Base-by-base conservation (phyloP, 306 rosid genomes). In the Castanospermum australe region DNA sequence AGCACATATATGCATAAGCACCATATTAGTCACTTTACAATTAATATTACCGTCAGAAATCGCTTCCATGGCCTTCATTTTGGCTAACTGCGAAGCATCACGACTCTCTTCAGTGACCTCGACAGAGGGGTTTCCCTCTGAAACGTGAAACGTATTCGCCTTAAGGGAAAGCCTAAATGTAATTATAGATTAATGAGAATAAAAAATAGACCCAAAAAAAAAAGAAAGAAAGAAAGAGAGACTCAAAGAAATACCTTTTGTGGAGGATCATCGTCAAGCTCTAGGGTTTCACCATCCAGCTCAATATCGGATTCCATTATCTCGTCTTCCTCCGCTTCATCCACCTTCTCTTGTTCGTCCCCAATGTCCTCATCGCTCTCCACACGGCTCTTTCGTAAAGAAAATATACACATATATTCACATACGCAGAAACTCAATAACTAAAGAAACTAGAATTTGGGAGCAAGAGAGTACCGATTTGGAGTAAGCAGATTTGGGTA, bases 81-180 rank as follows among this genome's bases (percentile, higher is more conserved):
- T 93, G 4, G 92, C 94, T 17, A 32, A 9, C 84, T 93, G 98
- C 2, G 98, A 84, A 8, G 93, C 87, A 5, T 93, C 98, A 0
- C 98, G 97, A 64, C 18, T 87, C 84, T 93, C 98, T 2, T 93
- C 98, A 8, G 89, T 87, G 59, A 91, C 95, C 90, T 91, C 97
- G 0, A 85, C 81, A 13, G 89, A 82, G 10, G 90, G 18, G 17
- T 91, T 93, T 75, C 98, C 98, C 98, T 93, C 98, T 93, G 76
- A 86, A 84, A 88, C 44, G 18, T 22, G 12, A 25, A 38, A 66
- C 10, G 17, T 28, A 66, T 75, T 38, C 4, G 11, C 73, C 52
- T 4, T 22, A 57, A 71, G 0, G 5, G 3, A 47, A 75, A 56
- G 0, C 59, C 52, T 48, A 63, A 82, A 57, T 10, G 8, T 39